Percentiles rank a stretch among this genome's conserved stretches.
phyloP scores from a whole-genome alignment of 2,329 filamentous ascomycete genomes.

The Diaporthe citrichinensis region DNA sequence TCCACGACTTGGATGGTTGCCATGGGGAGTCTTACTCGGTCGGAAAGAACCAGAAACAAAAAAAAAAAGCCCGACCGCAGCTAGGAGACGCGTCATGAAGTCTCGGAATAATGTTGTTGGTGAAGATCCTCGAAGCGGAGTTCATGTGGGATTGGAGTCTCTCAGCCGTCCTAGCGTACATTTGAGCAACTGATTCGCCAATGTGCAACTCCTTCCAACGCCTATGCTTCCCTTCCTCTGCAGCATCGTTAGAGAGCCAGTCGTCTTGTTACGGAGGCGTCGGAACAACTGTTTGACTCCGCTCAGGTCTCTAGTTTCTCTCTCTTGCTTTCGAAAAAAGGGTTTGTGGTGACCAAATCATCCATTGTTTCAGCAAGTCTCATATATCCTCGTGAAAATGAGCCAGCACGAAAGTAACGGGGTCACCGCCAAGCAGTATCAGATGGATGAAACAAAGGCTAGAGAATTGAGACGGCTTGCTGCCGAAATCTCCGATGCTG shows the following conservation, averaged over 20 bases:
- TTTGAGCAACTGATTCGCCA: conserved; percentile 6
- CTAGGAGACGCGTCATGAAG: conserved; percentile 6
- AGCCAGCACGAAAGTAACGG: neutral
- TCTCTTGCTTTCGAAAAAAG: neutral
- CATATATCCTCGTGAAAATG: neutral
- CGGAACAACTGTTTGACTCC: neutral
- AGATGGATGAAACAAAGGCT: neutral
- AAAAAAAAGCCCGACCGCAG: neutral
- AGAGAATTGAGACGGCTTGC: conserved; percentile 2
- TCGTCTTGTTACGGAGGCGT: neutral
- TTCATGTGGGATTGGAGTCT: neutral
- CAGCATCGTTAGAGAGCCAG: neutral
- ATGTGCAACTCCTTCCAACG: neutral
- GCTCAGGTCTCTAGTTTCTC: neutral
- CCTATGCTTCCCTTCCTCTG: conserved; percentile 1
- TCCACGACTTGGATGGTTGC: neutral
- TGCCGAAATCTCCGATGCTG: neutral
- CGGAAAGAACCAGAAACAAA: neutral
- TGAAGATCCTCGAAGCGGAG: neutral
- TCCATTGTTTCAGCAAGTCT: neutral
- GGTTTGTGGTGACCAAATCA: neutral
- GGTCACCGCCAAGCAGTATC: neutral
- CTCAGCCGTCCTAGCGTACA: conserved; percentile 12
- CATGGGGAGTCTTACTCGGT: neutral
- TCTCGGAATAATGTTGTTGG: neutral